These are phyloP conservation scores for Trametes polyzona DNA, from an alignment of 1,284 basidiomycete species.

Conservation along the genomic window DNA sequence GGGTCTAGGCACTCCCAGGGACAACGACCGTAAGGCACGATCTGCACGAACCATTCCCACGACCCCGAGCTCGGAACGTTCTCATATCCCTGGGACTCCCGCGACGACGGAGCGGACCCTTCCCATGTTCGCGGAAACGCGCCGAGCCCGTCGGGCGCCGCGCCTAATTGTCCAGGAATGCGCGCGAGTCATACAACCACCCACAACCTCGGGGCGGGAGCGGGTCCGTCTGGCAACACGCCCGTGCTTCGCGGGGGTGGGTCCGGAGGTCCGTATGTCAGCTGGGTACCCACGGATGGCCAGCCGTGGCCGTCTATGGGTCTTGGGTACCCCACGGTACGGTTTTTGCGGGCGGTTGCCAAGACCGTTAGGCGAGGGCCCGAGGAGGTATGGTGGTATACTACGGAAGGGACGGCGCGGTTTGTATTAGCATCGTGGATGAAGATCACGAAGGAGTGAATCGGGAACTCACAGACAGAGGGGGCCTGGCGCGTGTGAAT, in stretches of 20 bases:
- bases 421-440: too few relatives aligned
- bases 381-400: too few relatives aligned
- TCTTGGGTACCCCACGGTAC: too few relatives aligned
- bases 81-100: conserved; percentile 12
- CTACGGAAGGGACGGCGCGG: too few relatives aligned
- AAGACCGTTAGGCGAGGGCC: too few relatives aligned
- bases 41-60: neutral
- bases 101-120: neutral
- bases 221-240: neutral
- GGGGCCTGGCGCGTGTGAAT: too few relatives aligned
- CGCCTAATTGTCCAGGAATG: neutral
- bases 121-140: conserved; percentile 7
- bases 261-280: neutral
- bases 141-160: neutral
- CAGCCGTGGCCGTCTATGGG: neutral
- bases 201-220: conserved; percentile 15
- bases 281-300: neutral
- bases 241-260: neutral
- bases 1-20: neutral
- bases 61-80: conserved; percentile 7
- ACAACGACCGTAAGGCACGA: neutral
- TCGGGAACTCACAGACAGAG: too few relatives aligned
- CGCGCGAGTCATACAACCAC: conserved; percentile 14
- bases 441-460: too few relatives aligned
- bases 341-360: too few relatives aligned